Conservation (phyloP, 2,329 filamentous ascomycete species). For the Arachnomyces sp. region DNA sequence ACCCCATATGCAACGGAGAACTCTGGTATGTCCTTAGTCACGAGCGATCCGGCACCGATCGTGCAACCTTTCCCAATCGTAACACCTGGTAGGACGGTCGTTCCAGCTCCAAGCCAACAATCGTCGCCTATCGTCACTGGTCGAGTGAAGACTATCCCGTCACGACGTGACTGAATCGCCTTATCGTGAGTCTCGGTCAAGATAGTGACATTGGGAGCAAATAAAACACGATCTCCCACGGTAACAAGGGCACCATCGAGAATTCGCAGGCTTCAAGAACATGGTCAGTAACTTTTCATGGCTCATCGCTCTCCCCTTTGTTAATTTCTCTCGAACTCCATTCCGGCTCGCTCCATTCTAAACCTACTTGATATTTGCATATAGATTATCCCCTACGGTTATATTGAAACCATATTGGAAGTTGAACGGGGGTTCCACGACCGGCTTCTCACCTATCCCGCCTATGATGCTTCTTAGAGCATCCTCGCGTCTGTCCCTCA, state of each 20-base stretch:
- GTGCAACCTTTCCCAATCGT: constrained; percentile 31
- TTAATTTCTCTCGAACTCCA: too few species aligned
- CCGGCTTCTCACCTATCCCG: constrained; percentile 5
- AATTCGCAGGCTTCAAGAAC: constrained; percentile 20
- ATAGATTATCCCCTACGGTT: constrained; percentile 52
- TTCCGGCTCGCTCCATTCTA: too few species aligned
- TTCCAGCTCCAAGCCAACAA: constrained; percentile 39
- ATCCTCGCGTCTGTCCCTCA: constrained; percentile 9
- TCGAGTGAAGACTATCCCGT: constrained; percentile 40
- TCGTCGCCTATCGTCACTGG: constrained; percentile 39
- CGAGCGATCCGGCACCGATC: constrained; percentile 25
- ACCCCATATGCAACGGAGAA: constrained; percentile 31
- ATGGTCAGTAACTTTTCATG: neutral
- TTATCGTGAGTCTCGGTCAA: constrained; percentile 44
- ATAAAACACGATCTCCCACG: constrained; percentile 43
- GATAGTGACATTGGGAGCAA: constrained; percentile 44
- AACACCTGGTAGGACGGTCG: constrained; percentile 30
- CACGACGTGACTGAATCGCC: constrained; percentile 36
- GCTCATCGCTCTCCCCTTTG: too few species aligned
- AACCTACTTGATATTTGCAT: constrained; percentile 31
- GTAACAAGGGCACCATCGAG: constrained; percentile 43
- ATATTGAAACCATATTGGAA: constrained; percentile 62
- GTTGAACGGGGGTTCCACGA: constrained; percentile 54
- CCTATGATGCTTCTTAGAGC: constrained; percentile 12
- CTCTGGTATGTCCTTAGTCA: constrained; percentile 23